Evolutionary conservation across 2,329 filamentous ascomycete genomes (phyloP), one percentile per base, ranked within the genome.

Genomic region (Sporothrix brunneoviolacea): DNA sequence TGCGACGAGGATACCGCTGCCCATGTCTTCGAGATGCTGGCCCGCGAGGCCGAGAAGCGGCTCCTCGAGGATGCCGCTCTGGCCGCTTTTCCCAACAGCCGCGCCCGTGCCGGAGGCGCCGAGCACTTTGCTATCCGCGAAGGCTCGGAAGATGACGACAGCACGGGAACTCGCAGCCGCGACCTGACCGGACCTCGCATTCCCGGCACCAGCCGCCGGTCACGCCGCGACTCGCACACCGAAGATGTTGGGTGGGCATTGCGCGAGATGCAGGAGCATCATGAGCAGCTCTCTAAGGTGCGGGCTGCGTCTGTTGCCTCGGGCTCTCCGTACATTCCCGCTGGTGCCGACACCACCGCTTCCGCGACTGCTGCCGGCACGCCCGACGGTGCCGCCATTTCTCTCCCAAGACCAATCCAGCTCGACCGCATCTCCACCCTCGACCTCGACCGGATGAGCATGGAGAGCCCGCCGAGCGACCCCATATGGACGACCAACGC

Each of bases 201-300:
- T 13, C 21, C 41, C 22, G 36, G 51, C 7, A 15, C 45, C 3
- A n/a, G 37, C 3, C 50, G 60, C 35, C 61, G 60, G 8, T 59
- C 64, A 22, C 72, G 79, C 52, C 75, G 80, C 36, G 80, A 83
- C 61, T 81, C 80, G 41, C 83, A 80, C 2, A 77, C 79, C 44
- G 74, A 82, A 58, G 76, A 79, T 46, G 72, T 77, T 52, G 70
- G 79, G 51, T 91, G 86, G 83, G 88, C 89, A 62, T 75, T 93
- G 61, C 79, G 83, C 60, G 84, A 89, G 59, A 87, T 93, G 85
- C 85, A 88, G 58, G 78, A 83, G 59, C 85, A 91, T 65, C 85
- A 83, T 46, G 80, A 88, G 58, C 73, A 83, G 59, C 65, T 83
- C 43, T 75, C 82, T 54, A 68, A 75, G 58, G 73, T 74, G 37